phyloP scores from a whole-genome alignment of 1,284 basidiomycete species.

The Baeospora myosura region DNA sequence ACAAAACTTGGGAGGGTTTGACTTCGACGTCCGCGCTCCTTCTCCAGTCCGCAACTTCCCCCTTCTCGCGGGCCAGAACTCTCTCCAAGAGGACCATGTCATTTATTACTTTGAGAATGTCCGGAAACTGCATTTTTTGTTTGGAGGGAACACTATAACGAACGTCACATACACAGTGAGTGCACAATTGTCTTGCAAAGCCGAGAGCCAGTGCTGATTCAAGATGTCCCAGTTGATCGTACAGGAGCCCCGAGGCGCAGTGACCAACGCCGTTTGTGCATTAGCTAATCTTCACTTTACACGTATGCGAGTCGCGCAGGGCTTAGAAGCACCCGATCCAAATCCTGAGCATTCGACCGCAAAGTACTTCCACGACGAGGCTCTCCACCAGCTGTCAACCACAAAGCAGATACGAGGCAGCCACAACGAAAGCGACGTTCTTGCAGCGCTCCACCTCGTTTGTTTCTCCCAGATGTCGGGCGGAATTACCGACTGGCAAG shows the following conservation, averaged over 20 bases:
- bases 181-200: neutral
- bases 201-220: conserved; percentile 16
- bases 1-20: conserved; percentile 18
- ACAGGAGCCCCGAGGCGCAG: conserved; percentile 58
- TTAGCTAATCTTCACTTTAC: conserved; percentile 64
- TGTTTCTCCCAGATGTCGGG: conserved; percentile 62
- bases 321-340: conserved; percentile 45
- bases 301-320: conserved; percentile 52
- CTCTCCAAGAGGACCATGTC: conserved; percentile 44
- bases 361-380: conserved; percentile 61
- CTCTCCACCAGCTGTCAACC: conserved; percentile 44
- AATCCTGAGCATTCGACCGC: conserved; percentile 52
- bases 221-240: conserved; percentile 43
- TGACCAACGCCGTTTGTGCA: conserved; percentile 68
- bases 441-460: conserved; percentile 68
- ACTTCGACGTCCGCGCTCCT: conserved; percentile 22
- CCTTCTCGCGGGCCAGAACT: conserved; percentile 29
- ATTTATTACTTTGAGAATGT: conserved; percentile 65
- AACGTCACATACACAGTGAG: conserved; percentile 56
- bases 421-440: conserved; percentile 59
- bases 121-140: conserved; percentile 50
- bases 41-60: conserved; percentile 17
- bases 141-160: conserved; percentile 47
- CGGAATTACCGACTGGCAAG: conserved; percentile 57
- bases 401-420: conserved; percentile 41